Base-by-base conservation (phyloP, 176 grass and related monocot species). In the Tillandsia fasciculata region DNA sequence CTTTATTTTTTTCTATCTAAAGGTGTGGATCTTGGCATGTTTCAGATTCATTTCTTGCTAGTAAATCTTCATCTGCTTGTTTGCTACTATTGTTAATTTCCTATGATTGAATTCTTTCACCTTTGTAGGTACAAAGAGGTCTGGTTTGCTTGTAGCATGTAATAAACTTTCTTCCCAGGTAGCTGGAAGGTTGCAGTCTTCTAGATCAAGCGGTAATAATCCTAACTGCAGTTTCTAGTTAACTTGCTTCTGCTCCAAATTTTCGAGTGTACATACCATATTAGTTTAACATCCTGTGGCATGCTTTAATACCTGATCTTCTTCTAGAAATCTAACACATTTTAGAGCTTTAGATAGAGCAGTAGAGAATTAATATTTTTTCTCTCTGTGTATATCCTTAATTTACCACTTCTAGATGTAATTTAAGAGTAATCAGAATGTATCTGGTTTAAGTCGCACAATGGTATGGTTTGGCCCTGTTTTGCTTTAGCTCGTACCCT, bases 131-230 rank as follows among this genome's bases (percentile, higher is more conserved):
- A 49, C 22, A 63, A 61, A 63, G 71, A 49, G 56, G 23, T 74
- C 75, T 80, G 54, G 53, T 70, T 24, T 85, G n/a, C 64, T 83
- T 42, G 61, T n/a, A 33, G 52, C 52, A 20, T 71, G 74, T 73
- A 73, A 64, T 73, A 79, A 69, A 68, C 63, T 87, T 70, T 85
- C 59, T 87, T 66, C 64, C 14, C 76, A 74, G 50, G 67, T 82
- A 72, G 50, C 76, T 13, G 51, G 76, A 77, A 78, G 58, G 26
- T 53, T 66, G 47, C 49, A 48, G 2, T 50, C 76, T 64, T 80
- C 73, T 80, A 68, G 78, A 42, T 74, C 65, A 64, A 74, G 64
- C 47, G 29, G 12, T 69, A 57, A 51, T 27, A 74, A 20, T 57
- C 14, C 12, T 53, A 75, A 53, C 18, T 12, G 70, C n/a, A 5